These are phyloP conservation scores for Pyrenopolyporus hunteri DNA, from an alignment of 495 filamentous ascomycete species.

Conservation along the genomic window DNA sequence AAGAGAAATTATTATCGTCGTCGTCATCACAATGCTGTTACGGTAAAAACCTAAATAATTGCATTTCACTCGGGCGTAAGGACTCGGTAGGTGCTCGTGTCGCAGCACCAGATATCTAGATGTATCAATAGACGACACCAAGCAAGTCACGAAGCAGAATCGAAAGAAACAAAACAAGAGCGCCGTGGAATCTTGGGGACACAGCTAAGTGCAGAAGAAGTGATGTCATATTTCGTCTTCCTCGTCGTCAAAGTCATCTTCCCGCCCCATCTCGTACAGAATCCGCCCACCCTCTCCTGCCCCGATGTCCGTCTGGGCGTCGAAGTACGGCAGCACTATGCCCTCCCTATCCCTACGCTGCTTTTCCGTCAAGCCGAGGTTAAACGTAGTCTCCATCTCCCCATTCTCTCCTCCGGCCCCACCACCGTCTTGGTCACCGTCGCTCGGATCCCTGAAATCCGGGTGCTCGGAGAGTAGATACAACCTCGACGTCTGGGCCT, in stretches of 20 bases:
- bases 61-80: constrained; percentile 33
- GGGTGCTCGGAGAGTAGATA: constrained; percentile 81
- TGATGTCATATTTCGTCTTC: constrained; percentile 85
- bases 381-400: constrained; percentile 72
- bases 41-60: constrained; percentile 13
- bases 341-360: constrained; percentile 84
- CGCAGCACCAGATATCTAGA: constrained; percentile 24
- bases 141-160: constrained; percentile 33
- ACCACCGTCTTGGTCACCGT: constrained; percentile 39
- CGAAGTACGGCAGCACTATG: constrained; percentile 91
- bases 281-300: constrained; percentile 87
- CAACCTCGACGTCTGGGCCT: constrained; percentile 53
- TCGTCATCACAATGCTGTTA: no score
- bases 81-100: constrained; percentile 25
- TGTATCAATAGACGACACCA: constrained; percentile 39
- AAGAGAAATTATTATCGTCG: background rate
- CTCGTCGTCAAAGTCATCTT: constrained; percentile 99
- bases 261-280: constrained; percentile 92
- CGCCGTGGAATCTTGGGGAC: background rate
- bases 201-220: background rate
- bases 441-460: constrained; percentile 60
- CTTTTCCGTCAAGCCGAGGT: constrained; percentile 85
- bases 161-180: background rate
- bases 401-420: constrained; percentile 58
- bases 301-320: constrained; percentile 81